Evolutionary conservation across 192 early-diverging fungal genomes (phyloP).

Genomic region (Coemansia erecta): DNA sequence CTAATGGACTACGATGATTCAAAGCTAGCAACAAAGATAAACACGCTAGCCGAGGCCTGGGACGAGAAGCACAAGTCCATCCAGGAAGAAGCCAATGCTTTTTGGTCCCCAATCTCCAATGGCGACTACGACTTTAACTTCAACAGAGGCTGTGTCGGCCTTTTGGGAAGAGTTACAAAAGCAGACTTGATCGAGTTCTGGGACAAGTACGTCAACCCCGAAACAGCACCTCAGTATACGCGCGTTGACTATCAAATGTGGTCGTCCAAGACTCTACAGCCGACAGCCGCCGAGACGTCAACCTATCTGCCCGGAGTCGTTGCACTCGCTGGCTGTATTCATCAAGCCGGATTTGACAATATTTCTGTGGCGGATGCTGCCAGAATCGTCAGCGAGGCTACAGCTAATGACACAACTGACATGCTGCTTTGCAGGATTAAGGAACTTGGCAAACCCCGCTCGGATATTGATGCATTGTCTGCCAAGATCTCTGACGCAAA

Average conservation of each 20-base stretch:
- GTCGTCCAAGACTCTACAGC: background rate
- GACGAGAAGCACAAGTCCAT: constrained; percentile 71
- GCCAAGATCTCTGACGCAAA: background rate
- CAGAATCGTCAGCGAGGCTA: background rate
- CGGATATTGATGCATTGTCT: background rate
- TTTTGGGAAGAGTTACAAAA: constrained; percentile 15
- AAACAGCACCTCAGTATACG: constrained; percentile 24
- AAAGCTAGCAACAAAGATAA: constrained; percentile 62
- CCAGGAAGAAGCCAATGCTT: constrained; percentile 56
- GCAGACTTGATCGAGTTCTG: constrained; percentile 25
- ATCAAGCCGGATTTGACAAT: background rate
- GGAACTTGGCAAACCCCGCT: background rate
- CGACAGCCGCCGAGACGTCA: background rate
- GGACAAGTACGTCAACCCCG: constrained; percentile 34
- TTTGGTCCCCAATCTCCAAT: constrained; percentile 65
- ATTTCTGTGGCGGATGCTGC: background rate
- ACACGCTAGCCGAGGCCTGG: constrained; percentile 56
- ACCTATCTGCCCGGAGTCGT: background rate
- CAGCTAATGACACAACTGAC: background rate
- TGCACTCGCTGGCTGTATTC: background rate
- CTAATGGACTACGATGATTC: constrained; percentile 50
- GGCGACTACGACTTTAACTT: constrained; percentile 76
- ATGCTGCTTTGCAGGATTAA: background rate
- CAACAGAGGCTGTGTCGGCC: constrained; percentile 1
- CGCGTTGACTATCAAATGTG: constrained; percentile 25